Conservation (phyloP, 2,329 filamentous ascomycete species). For the Xylaria sp. region DNA sequence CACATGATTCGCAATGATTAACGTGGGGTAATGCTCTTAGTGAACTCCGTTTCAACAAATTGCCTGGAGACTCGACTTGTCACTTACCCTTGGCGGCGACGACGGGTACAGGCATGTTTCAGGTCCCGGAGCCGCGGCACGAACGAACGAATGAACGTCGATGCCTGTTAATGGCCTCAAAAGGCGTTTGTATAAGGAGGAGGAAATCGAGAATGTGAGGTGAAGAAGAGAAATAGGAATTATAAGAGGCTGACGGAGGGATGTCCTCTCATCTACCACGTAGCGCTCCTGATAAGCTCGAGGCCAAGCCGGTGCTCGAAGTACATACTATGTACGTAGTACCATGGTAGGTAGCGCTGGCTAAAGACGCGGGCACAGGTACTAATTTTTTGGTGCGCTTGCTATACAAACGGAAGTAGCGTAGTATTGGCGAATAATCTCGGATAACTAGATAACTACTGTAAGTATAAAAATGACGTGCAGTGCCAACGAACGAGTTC, state of each 20-base stretch:
- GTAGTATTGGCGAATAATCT: too few species aligned
- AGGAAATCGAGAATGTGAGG: background rate
- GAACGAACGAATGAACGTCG: conserved; percentile 6
- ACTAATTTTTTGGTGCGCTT: background rate
- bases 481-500: too few species aligned
- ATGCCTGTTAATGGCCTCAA: conserved; percentile 5
- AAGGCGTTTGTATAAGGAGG: background rate
- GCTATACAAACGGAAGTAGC: too few species aligned
- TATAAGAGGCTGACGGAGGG: conserved; percentile 1
- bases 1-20: conserved; percentile 30
- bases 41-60: background rate
- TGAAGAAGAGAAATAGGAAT: conserved; percentile 1
- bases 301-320: background rate
- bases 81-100: conserved; percentile 45
- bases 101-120: conserved; percentile 41
- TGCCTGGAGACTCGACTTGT: conserved; percentile 8
- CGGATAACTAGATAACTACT: too few species aligned
- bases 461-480: too few species aligned
- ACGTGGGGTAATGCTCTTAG: conserved; percentile 30
- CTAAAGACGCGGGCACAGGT: background rate
- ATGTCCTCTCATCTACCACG: background rate
- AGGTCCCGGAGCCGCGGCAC: conserved; percentile 9
- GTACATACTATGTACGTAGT: too few species aligned
- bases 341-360: too few species aligned
- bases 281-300: background rate